These are phyloP conservation scores for Saksenaea oblongispora DNA, from an alignment of 371 early-diverging fungal genomes.

Conservation along the genomic window DNA sequence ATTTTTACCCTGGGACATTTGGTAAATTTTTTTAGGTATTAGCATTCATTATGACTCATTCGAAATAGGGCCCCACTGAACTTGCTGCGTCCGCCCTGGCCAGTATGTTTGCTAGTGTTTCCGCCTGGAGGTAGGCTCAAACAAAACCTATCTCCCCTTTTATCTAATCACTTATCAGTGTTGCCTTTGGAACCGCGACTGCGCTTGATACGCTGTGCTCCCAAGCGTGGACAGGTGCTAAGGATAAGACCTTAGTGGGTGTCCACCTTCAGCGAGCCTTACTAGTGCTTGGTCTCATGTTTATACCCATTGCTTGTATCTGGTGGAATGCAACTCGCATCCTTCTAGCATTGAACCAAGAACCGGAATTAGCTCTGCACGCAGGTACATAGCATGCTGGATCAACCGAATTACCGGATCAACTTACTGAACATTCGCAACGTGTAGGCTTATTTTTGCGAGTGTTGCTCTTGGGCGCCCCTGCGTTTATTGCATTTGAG, in stretches of 20 bases:
- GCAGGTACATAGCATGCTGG: conserved; percentile 19
- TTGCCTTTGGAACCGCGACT: conserved; percentile 74
- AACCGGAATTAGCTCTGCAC: conserved; percentile 31
- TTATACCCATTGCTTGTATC: conserved; percentile 70
- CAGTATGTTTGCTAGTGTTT: conserved; percentile 78
- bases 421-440: conserved; percentile 17
- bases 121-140: conserved; percentile 58
- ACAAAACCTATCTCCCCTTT: not conserved
- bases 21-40: conserved; percentile 25
- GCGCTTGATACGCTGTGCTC: conserved; percentile 86
- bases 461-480: conserved; percentile 67
- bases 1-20: conserved; percentile 60
- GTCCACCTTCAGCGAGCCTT: conserved; percentile 84
- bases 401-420: no score
- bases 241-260: conserved; percentile 73
- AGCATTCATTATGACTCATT: not conserved
- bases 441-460: conserved; percentile 59
- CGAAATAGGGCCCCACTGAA: conserved; percentile 57
- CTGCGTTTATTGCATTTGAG: conserved; percentile 77
- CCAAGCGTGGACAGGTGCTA: conserved; percentile 79
- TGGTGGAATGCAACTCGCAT: conserved; percentile 73
- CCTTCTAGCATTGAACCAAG: conserved; percentile 44
- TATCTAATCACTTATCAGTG: conserved; percentile 5
- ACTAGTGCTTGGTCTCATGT: conserved; percentile 62
- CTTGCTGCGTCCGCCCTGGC: conserved; percentile 75